phyloP scores from a whole-genome alignment of 176 grass and related monocot species.

The Guadua angustifolia region DNA sequence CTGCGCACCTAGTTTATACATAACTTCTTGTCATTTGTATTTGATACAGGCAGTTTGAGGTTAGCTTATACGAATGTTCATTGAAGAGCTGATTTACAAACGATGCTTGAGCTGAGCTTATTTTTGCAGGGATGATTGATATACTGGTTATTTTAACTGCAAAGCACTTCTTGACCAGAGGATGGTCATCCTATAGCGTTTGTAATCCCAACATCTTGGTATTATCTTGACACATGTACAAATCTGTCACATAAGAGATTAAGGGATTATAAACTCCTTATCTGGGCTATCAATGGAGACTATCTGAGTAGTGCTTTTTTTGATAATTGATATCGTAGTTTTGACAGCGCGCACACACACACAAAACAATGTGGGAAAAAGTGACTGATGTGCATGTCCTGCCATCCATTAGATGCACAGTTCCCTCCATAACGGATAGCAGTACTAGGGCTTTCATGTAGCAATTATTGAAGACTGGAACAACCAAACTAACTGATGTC shows the following conservation, averaged over 20 bases:
- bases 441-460: background rate
- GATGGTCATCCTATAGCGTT: background rate
- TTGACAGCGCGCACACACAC: too few relatives aligned
- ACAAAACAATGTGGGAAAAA: background rate
- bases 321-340: background rate
- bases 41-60: background rate
- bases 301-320: background rate
- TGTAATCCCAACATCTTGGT: background rate
- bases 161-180: background rate
- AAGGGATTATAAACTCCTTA: too few relatives aligned
- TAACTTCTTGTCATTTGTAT: background rate
- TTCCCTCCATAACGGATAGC: background rate
- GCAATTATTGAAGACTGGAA: background rate
- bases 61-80: background rate
- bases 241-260: too few relatives aligned
- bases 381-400: background rate
- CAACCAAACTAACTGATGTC: background rate
- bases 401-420: background rate
- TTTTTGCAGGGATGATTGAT: background rate
- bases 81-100: constrained; percentile 8
- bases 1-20: too few relatives aligned
- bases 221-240: background rate
- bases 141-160: background rate
- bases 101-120: background rate
- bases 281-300: background rate